phyloP scores from a whole-genome alignment of 208 protist genomes.

The Trypanosoma brucei region DNA sequence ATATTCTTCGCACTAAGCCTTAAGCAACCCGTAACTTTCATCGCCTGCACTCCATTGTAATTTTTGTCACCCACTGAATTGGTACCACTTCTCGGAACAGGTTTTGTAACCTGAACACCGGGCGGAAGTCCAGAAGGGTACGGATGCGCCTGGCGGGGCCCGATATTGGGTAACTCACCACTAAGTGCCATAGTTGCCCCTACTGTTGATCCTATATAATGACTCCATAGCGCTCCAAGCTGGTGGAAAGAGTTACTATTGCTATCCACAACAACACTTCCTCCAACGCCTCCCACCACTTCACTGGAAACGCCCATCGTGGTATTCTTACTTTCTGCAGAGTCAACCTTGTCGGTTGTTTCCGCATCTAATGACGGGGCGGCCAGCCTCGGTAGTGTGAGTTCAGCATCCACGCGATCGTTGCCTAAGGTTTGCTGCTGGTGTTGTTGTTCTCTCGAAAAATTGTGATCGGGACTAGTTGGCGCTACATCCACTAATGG shows the following conservation, averaged over 20 bases:
- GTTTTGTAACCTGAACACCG: constrained; percentile 6
- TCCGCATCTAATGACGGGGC: neutral
- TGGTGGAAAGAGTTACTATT: constrained; percentile 20
- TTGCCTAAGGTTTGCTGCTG: neutral
- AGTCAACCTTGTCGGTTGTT: neutral
- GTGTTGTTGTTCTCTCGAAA: neutral
- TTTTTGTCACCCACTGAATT: constrained; percentile 4
- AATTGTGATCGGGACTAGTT: neutral
- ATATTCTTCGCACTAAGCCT: neutral
- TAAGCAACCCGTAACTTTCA: constrained; percentile 11
- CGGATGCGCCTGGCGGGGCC: constrained; percentile 6
- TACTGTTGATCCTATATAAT: constrained; percentile 27
- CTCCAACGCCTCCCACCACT: neutral
- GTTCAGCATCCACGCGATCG: neutral
- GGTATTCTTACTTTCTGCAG: constrained; percentile 9
- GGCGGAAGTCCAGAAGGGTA: constrained; percentile 1
- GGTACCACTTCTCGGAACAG: constrained; percentile 1
- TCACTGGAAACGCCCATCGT: neutral
- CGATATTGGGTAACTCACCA: constrained; percentile 16
- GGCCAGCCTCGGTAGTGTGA: constrained; percentile 12
- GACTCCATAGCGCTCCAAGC: constrained; percentile 31
- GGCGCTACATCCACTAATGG: neutral
- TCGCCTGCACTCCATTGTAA: constrained; percentile 4
- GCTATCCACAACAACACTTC: neutral
- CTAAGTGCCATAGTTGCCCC: neutral